Evolutionary conservation across 1,284 basidiomycete genomes (phyloP).

Genomic region (Leccinum fallax): DNA sequence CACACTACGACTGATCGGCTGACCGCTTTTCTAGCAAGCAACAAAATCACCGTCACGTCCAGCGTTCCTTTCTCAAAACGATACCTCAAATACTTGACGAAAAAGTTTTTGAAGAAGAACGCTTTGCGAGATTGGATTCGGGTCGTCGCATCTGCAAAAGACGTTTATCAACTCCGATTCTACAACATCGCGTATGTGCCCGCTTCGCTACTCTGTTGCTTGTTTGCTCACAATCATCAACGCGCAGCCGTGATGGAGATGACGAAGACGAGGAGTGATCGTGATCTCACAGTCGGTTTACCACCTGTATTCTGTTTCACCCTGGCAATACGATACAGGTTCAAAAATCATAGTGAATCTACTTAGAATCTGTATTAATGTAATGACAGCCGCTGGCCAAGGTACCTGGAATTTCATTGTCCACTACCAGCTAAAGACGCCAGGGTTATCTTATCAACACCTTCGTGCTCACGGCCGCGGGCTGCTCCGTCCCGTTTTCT

Average conservation of each 20-base stretch:
- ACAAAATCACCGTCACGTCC: constrained; percentile 80
- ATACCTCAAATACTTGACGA: constrained; percentile 92
- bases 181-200: constrained; percentile 87
- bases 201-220: not conserved
- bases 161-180: constrained; percentile 89
- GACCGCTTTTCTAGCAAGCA: constrained; percentile 50
- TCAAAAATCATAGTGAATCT: not conserved
- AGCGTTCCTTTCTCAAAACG: constrained; percentile 89
- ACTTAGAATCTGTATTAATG: not conserved
- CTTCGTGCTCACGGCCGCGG: constrained; percentile 10
- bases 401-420: not conserved
- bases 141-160: constrained; percentile 88
- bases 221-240: constrained; percentile 10
- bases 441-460: constrained; percentile 21
- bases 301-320: constrained; percentile 9
- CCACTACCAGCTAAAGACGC: not conserved
- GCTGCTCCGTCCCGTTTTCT: constrained; percentile 25
- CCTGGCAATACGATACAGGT: constrained; percentile 10
- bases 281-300: constrained; percentile 25
- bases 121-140: constrained; percentile 85
- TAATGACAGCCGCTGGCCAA: not conserved
- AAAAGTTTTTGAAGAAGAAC: constrained; percentile 96
- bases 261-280: constrained; percentile 57
- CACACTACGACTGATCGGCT: not conserved
- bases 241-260: constrained; percentile 44